Base-by-base conservation (phyloP, 257 asterid species). In the Nemophila menziesii region DNA sequence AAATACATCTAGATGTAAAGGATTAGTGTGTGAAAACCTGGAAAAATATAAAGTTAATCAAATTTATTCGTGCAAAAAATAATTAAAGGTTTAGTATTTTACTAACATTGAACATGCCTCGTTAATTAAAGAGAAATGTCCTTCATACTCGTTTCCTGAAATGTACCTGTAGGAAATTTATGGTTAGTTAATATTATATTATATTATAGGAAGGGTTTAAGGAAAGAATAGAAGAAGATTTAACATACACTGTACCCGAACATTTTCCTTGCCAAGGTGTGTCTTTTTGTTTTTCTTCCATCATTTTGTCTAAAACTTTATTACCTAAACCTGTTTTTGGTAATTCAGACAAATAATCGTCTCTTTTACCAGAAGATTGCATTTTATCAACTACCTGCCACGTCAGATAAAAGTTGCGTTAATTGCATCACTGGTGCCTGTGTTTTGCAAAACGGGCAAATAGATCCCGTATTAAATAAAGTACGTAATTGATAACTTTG, bases 211-310 rank as follows among this genome's bases (percentile, higher is more conserved):
- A n/a, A n/a, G n/a, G n/a, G n/a, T n/a, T n/a, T n/a, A n/a, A n/a
- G n/a, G n/a, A n/a, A n/a, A n/a, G n/a, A n/a, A n/a, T n/a, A n/a
- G n/a, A n/a, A n/a, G n/a, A n/a, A n/a, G n/a, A n/a, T n/a, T n/a
- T n/a, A 57, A 90, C 98, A 53, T 90, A 85, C 98, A 90, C 94
- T 74, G 96, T 85, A 62, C 99, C 99, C 48, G 99, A 90, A 66
- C 99, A 90, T 64, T 70, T 90, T 36, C 99, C 99, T 73, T 90
- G 92, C 99, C 99, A 90, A 4, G 52, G 67, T 49, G 39, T 89
- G 51, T 90, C 99, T 36, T 90, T 85, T 57, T 55, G 74, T 68
- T 90, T 90, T 75, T 74, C 93, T 27, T 64, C 69, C 64, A 71
- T 79, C 96, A 90, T 61, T 56, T 67, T 65, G 67, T 62, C 62